Base-by-base conservation (phyloP, 257 asterid genomes). In the Gardenia jasminoides region DNA sequence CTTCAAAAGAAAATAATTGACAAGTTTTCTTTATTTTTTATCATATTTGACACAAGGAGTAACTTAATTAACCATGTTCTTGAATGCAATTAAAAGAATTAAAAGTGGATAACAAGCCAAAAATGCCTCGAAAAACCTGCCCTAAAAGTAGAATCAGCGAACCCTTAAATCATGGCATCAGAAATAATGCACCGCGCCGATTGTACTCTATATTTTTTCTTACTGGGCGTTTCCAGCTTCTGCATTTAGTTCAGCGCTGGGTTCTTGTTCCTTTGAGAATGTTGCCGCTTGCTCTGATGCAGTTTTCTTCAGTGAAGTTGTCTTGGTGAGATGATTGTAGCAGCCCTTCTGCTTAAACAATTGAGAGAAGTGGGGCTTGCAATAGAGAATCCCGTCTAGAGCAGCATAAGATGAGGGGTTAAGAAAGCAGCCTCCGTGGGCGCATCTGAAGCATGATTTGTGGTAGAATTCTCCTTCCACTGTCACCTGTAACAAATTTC, bases 361-460 rank as follows among this genome's bases (percentile, higher is more conserved):
- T 50, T 93, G 97, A 56, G 94, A 88, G 80, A 93, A 92, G 22
- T 93, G 98, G 17, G 90, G 90, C 80, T 93, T 93, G 93, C 97
- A 93, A 70, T 93, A 92, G 28, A 93, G 89, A 19, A 82, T 76
- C 28, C 97, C 98, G 80, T 92, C 97, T 81, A 93, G 77, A 22
- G 98, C 93, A 43, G 98, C 98, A 75, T 89, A 92, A 0, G 90
- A 86, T 56, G 98, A 93, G 66, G 96, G 89, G 39, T 93, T 92
- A 10, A 93, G 88, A 67, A 83, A 77, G 80, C 98, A 93, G 0
- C 92, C 94, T 43, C 97, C 98, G 80, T 93, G 97, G n/a, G 92
- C 93, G 69, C 98, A 93, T 70, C 83, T 87, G 86, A 93, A 93
- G 82, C 98, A 93, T 28, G 87, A 82, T 20, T 93, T 91, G 91